Base-by-base conservation (phyloP, 768 basidiomycete genomes). In the Mycena rosella region DNA sequence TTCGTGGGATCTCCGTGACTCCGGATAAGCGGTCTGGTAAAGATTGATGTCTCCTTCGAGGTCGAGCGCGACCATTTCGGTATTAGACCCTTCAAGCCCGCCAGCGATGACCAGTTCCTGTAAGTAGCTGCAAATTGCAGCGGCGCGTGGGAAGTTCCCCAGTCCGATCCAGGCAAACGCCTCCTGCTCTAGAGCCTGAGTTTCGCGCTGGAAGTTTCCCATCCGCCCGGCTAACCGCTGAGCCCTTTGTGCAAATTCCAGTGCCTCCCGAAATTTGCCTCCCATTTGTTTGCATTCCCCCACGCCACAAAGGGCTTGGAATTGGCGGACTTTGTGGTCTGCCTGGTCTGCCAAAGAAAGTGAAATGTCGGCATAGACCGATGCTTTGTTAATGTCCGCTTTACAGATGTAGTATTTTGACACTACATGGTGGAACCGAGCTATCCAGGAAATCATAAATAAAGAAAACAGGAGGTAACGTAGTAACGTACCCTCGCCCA, bases 81-180 rank as follows among this genome's bases (percentile, higher is more conserved):
- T 5, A 13, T 11, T 8, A 3, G 51, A 54, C 14, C 40, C 40
- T 30, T 53, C 30, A 11, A 53, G 30, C 3, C 61, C 61, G 14
- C 27, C 24, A 24, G 61, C 61, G 9, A 53, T 32, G 14, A 38
- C 36, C 24, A 56, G 44, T 26, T 45, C 27, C 11, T 30, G 38
- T 13, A 24, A n/a, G 0, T 11, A 32, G 24, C 24, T 6, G 11
- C 54, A 57, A 24, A 57, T 48, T 5, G 40, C 47, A 0, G 22
- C 48, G 4, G 34, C 63, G 8, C 44, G 45, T 18, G 63, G n/a
- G 42, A 56, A 51, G 63, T 64, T 34, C n/a, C 63, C 55, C 0
- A 64, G 36, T 0, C 5, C 45, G 20, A 64, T 17, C 34, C 26
- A 45, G 5, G 42, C 24, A 1, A 10, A 0, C 1, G 63, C 63